phyloP scores from a whole-genome alignment of 139 green algal species.

The Chlorella sp. region DNA sequence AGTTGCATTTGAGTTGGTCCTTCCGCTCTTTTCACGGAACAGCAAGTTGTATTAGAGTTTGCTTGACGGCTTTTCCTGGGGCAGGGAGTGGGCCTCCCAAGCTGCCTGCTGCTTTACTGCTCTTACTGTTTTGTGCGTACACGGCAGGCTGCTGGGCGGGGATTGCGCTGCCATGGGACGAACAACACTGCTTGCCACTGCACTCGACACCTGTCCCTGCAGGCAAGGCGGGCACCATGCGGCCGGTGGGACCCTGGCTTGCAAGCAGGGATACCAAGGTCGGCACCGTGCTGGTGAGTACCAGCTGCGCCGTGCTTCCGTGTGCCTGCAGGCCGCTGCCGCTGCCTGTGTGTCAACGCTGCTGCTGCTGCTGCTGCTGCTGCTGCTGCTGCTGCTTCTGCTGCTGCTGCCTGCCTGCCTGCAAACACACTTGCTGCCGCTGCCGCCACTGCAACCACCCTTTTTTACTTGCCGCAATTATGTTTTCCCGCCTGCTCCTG shows the following conservation, averaged over 20 bases:
- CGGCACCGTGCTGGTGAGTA: constrained; percentile 13
- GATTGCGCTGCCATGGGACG: too few species aligned
- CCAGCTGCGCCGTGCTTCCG: background rate
- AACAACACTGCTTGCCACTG: background rate
- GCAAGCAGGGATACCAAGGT: background rate
- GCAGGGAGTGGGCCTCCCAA: background rate
- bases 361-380: too few species aligned
- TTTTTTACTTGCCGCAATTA: background rate
- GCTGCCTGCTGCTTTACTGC: background rate
- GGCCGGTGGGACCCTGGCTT: constrained; percentile 14
- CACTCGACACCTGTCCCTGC: background rate
- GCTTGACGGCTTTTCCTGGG: background rate
- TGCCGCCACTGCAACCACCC: background rate
- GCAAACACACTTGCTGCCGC: too few species aligned
- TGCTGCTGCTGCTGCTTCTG: too few species aligned
- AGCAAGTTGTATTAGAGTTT: background rate
- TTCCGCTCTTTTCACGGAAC: background rate
- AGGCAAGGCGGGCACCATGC: background rate
- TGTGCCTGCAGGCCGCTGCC: too few species aligned
- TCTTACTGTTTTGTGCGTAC: background rate
- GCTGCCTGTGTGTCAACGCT: too few species aligned
- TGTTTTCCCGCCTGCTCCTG: background rate
- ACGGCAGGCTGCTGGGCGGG: too few species aligned
- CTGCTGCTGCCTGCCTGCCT: too few species aligned
- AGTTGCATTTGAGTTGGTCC: background rate